Base-by-base conservation (phyloP, 2,329 filamentous ascomycete genomes). In the Claviceps lovelessii region DNA sequence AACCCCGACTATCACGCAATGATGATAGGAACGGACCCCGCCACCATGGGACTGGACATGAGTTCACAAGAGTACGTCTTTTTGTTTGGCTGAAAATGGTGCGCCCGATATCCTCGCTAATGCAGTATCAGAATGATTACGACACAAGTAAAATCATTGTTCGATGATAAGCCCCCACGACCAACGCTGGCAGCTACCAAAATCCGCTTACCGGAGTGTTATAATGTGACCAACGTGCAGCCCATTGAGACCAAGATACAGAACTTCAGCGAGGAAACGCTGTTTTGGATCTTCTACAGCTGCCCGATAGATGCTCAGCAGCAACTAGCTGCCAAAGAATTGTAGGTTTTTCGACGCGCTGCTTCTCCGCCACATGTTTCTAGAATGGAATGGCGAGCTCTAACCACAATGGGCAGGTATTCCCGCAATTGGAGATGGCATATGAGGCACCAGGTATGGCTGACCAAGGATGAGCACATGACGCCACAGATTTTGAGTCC, bases 221-320 rank as follows among this genome's bases (percentile, higher is more conserved):
- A 85, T 63, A 78, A 76, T 53, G 82, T 85, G 39, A 81, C 76
- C 58, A 85, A 85, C 58, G 80, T 84, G 31, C 80, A 83, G 59
- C 75, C 79, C 3, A 76, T 85, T 53, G 80, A 84, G 58, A 80
- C 75, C 61, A 85, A 85, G 66, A 81, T 85, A 51, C 73, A 73
- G 45, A 83, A 77, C 58, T 84, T 85, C 67, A 84, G 84, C 60
- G 82, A 85, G 58, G 82, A 85, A 67, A 84, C 82, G 0, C 68
- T 85, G 50, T 80, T 85, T 66, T 84, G 79, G 76, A 85, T 85
- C 59, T 85, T 85, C 63, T 85, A 85, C 66, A 83, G 78, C 67
- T 83, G 79, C 57, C 79, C 82, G 8, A 73, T 76, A 48, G 81
- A 85, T 61, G 63, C 77, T 41, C 80, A 83, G 65, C 82, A 85